These are phyloP conservation scores for Globisporangium canariense DNA, from an alignment of 352 stramenopile genomes.

Conservation along the genomic window DNA sequence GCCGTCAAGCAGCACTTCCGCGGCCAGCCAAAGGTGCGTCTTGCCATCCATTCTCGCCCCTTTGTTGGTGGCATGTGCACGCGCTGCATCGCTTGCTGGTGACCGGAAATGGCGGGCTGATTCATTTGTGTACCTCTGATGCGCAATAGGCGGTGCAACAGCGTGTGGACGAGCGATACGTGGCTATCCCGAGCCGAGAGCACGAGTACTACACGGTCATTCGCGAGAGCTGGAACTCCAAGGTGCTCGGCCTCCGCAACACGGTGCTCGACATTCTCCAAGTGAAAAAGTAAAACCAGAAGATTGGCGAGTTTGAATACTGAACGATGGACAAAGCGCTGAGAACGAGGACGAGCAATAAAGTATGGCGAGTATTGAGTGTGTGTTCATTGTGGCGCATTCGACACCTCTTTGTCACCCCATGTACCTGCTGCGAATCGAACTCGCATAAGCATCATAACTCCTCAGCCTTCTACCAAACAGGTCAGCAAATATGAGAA, in stretches of 20 bases:
- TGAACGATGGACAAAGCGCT: background rate
- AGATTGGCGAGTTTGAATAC: too few relatives aligned
- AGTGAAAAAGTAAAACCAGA: conserved; percentile 25
- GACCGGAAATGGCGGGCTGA: background rate
- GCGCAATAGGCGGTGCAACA: conserved; percentile 14
- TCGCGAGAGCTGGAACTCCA: conserved; percentile 67
- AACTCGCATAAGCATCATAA: background rate
- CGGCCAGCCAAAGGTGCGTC: conserved; percentile 26
- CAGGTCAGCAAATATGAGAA: too few relatives aligned
- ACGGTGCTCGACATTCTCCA: conserved; percentile 52
- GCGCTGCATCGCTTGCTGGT: background rate
- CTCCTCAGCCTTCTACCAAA: too few relatives aligned
- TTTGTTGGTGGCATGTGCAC: background rate
- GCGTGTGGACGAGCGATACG: conserved; percentile 48
- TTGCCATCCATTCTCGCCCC: background rate
- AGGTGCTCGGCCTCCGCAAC: conserved; percentile 61
- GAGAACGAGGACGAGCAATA: background rate
- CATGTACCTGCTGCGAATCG: background rate
- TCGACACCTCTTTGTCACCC: background rate
- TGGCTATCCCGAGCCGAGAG: conserved; percentile 58
- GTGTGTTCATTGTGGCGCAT: background rate
- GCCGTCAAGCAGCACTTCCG: conserved; percentile 65
- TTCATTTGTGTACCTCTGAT: background rate
- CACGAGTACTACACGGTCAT: conserved; percentile 83
- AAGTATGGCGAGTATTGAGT: conserved; percentile 7